A percentile compares a stretch with the other conserved stretches of the same genome.
These are phyloP conservation scores for Saccharomyces kudriavzevii DNA, from an alignment of 805 yeast genomes.

Conservation along the genomic window DNA sequence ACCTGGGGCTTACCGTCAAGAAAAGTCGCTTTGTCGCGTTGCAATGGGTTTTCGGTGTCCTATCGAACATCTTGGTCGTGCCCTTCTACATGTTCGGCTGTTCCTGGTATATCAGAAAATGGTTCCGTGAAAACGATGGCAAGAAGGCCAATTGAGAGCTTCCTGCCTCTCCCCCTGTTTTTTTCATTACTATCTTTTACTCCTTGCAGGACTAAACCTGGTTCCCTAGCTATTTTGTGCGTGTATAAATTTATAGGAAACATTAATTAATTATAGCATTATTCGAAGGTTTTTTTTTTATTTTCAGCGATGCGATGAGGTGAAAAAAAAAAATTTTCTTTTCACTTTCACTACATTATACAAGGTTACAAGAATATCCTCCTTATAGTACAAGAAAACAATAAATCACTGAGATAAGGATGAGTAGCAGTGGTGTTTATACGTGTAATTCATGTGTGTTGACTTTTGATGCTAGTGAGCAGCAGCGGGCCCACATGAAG, in stretches of 20 bases:
- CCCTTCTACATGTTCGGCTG: slow-evolving; percentile 53
- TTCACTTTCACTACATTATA: not conserved
- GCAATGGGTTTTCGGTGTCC: slow-evolving; percentile 41
- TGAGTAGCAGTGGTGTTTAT: slow-evolving; percentile 14
- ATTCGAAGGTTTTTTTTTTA: not conserved
- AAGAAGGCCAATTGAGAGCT: not conserved
- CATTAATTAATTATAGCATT: not conserved
- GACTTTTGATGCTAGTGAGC: slow-evolving; percentile 63
- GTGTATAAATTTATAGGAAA: not conserved
- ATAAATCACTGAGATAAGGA: not conserved
- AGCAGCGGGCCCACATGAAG: slow-evolving; percentile 88
- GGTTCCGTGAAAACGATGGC: slow-evolving; percentile 26
- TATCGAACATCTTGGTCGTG: slow-evolving; percentile 42
- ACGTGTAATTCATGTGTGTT: slow-evolving; percentile 89
- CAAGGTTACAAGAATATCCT: not conserved
- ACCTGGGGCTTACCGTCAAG: slow-evolving; percentile 49
- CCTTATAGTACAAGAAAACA: not conserved
- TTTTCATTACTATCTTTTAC: not conserved
- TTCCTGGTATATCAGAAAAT: slow-evolving; percentile 43
- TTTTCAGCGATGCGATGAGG: not conserved
- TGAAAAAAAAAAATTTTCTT: not conserved
- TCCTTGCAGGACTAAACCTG: not conserved
- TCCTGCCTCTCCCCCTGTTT: not conserved
- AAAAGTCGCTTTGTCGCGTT: slow-evolving; percentile 45
- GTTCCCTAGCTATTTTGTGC: not conserved